A percentile compares a stretch with the other conserved stretches of the same genome.
phyloP scores from a whole-genome alignment of 805 yeast genomes.

The Hanseniaspora occidentalis region DNA sequence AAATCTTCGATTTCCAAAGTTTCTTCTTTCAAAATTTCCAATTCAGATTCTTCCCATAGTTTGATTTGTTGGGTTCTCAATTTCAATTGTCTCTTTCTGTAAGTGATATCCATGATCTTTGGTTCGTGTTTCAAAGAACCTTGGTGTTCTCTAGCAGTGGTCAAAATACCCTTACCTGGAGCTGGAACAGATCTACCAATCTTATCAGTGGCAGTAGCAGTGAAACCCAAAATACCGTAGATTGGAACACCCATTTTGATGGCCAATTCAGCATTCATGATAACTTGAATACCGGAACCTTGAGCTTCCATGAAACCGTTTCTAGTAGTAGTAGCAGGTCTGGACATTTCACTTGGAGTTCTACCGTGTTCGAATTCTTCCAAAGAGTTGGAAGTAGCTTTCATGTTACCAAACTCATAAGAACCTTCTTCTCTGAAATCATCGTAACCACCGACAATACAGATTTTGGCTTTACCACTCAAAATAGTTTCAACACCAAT shows the following conservation, averaged over 20 bases:
- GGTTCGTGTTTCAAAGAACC: slow-evolving; percentile 68
- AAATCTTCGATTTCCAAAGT: slow-evolving; percentile 36
- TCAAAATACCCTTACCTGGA: slow-evolving; percentile 98
- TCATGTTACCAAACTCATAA: slow-evolving; percentile 96
- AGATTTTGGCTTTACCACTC: slow-evolving; percentile 89
- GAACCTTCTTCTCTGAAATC: slow-evolving; percentile 99
- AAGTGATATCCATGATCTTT: slow-evolving; percentile 75
- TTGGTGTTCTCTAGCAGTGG: slow-evolving; percentile 92
- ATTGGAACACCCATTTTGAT: slow-evolving; percentile 98
- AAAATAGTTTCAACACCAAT: slow-evolving; percentile 89
- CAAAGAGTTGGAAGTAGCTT: slow-evolving; percentile 85
- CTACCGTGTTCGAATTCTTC: slow-evolving; percentile 91
- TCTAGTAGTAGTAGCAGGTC: slow-evolving; percentile 95
- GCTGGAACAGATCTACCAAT: slow-evolving; percentile 99
- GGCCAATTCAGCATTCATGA: slow-evolving; percentile 92
- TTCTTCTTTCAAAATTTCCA: slow-evolving; percentile 58
- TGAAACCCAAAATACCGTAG: slow-evolving; percentile 85
- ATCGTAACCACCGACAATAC: slow-evolving; percentile 98
- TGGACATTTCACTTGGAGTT: slow-evolving; percentile 96
- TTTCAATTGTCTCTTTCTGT: slow-evolving; percentile 85
- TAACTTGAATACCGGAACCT: slow-evolving; percentile 96
- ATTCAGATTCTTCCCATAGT: slow-evolving; percentile 76
- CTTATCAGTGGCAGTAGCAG: slow-evolving; percentile 96
- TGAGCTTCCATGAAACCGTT: slow-evolving; percentile 99
- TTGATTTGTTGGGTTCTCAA: slow-evolving; percentile 66